Evolutionary conservation across 441 rosid genomes (phyloP).

Genomic region (Erodium trifolium): DNA sequence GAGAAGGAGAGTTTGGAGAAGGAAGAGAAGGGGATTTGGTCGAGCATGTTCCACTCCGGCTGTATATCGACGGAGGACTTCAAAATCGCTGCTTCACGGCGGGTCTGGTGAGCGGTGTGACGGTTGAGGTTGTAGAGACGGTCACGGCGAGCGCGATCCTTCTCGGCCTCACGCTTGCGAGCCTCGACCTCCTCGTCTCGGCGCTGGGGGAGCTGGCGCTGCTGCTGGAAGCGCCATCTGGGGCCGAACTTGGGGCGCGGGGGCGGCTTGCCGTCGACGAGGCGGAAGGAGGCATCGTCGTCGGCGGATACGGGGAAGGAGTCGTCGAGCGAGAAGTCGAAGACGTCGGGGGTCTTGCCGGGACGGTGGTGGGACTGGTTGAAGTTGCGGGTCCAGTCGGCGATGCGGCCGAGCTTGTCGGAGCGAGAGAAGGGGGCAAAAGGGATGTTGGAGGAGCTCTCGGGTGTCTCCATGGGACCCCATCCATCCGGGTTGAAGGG

Average conservation of each 20-base stretch:
- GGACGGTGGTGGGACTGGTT: slow-evolving; percentile 11
- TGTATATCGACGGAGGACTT: slow-evolving; percentile 81
- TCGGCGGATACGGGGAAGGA: slow-evolving; percentile 47
- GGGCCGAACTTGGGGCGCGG: slow-evolving; percentile 79
- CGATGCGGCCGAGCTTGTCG: slow-evolving; percentile 76
- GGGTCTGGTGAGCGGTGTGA: slow-evolving; percentile 46
- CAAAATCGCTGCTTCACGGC: slow-evolving; percentile 70
- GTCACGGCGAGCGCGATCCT: slow-evolving; percentile 82
- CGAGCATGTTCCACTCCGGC: slow-evolving; percentile 93
- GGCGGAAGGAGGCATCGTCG: slow-evolving; percentile 66
- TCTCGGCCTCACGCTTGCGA: slow-evolving; percentile 73
- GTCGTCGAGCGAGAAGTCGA: background rate
- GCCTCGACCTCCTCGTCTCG: slow-evolving; percentile 91
- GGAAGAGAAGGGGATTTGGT: slow-evolving; percentile 76
- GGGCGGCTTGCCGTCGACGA: slow-evolving; percentile 75
- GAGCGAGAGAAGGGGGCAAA: slow-evolving; percentile 71
- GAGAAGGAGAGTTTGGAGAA: slow-evolving; percentile 69
- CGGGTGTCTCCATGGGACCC: too few relatives aligned
- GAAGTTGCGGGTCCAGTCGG: slow-evolving; percentile 65
- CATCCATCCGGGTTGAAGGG: too few relatives aligned
- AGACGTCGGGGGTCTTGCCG: slow-evolving; percentile 12
- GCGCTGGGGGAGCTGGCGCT: slow-evolving; percentile 74
- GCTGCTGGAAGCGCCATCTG: slow-evolving; percentile 62
- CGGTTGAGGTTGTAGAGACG: slow-evolving; percentile 59
- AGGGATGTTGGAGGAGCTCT: slow-evolving; percentile 23